Evolutionary conservation across 2,329 filamentous ascomycete genomes (phyloP).

Genomic region (Blumeriella jaapii): DNA sequence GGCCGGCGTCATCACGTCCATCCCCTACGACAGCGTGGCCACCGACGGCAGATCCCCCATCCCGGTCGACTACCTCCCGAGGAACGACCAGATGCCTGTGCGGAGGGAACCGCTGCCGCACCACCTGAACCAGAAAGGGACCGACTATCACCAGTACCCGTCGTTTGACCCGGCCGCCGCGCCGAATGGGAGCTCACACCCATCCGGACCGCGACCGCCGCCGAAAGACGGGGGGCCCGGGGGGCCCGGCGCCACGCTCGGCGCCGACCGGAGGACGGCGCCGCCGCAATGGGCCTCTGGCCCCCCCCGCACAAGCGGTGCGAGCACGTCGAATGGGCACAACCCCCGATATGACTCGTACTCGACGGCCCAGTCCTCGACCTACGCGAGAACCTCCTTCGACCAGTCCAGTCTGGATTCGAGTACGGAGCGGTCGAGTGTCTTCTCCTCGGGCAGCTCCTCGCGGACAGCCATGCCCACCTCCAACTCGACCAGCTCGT

Average conservation of each 20-base stretch:
- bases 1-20: conserved; percentile 75
- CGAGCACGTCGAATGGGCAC: conserved; percentile 38
- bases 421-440: conserved; percentile 41
- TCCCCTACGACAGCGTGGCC: conserved; percentile 67
- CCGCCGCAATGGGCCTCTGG: conserved; percentile 64
- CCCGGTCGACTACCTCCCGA: conserved; percentile 60
- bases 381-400: conserved; percentile 36
- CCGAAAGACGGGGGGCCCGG: conserved; percentile 46
- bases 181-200: conserved; percentile 41
- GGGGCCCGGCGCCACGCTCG: conserved; percentile 58
- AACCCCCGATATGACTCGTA: conserved; percentile 55
- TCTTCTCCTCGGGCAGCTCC: conserved; percentile 44
- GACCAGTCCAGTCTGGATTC: conserved; percentile 57
- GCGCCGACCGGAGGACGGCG: conserved; percentile 58
- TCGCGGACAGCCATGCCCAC: conserved; percentile 41
- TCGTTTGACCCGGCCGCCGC: conserved; percentile 47
- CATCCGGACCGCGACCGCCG: conserved; percentile 49
- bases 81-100: conserved; percentile 48
- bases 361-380: conserved; percentile 30
- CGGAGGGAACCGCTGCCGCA: conserved; percentile 68
- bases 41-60: conserved; percentile 59
- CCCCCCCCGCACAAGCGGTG: conserved; percentile 40
- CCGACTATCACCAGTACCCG: conserved; percentile 86
- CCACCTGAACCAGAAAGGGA: conserved; percentile 65
- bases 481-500: conserved; percentile 46